These are phyloP conservation scores for Pseudozyma sp. DNA, from an alignment of 1,284 basidiomycete genomes.

Conservation along the genomic window DNA sequence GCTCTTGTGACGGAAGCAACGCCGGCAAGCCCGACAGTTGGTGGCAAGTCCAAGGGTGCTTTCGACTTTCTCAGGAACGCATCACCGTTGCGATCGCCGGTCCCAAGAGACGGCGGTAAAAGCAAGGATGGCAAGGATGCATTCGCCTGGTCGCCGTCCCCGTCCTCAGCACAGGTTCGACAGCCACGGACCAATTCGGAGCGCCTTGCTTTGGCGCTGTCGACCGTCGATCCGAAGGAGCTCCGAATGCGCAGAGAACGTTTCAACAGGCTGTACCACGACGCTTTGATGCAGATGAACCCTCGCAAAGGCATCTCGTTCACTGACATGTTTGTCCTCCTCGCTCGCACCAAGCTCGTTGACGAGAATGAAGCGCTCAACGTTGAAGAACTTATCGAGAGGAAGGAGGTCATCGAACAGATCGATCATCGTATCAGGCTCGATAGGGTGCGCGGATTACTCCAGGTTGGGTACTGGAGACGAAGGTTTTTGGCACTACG, in stretches of 20 bases:
- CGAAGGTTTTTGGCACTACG: conserved; percentile 54
- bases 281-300: conserved; percentile 73
- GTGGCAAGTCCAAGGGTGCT: conserved; percentile 25
- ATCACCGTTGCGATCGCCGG: conserved; percentile 36
- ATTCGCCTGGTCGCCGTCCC: conserved; percentile 31
- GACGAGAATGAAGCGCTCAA: conserved; percentile 74
- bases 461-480: conserved; percentile 60
- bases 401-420: conserved; percentile 52
- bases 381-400: conserved; percentile 64
- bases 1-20: conserved; percentile 7
- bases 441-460: conserved; percentile 59
- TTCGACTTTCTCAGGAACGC: conserved; percentile 37
- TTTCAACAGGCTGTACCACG: conserved; percentile 67
- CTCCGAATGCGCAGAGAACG: conserved; percentile 55
- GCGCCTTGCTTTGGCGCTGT: conserved; percentile 35
- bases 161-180: conserved; percentile 8
- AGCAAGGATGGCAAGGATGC: conserved; percentile 16
- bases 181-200: conserved; percentile 27
- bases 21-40: conserved; percentile 11
- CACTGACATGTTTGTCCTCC: conserved; percentile 85
- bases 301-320: conserved; percentile 80
- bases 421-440: conserved; percentile 61
- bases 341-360: conserved; percentile 93
- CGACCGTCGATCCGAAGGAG: conserved; percentile 42
- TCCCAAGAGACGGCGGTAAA: conserved; percentile 16